phyloP scores from a whole-genome alignment of 257 asterid species.

The Plectranthus barbatus region DNA sequence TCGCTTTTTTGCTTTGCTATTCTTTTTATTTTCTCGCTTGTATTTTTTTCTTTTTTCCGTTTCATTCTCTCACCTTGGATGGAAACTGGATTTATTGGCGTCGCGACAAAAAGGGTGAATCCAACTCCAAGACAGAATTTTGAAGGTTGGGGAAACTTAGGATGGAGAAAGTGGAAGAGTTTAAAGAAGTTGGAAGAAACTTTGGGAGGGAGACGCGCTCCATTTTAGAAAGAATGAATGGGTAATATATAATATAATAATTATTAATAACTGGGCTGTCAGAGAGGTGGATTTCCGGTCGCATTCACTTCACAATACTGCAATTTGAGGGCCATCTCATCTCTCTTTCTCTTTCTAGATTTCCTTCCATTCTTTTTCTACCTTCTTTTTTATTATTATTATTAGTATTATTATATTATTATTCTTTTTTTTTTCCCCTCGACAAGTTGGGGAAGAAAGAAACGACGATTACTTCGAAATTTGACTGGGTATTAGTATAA shows the following conservation, averaged over 20 bases:
- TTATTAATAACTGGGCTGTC: neutral
- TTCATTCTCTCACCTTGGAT: neutral
- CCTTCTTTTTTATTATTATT: neutral
- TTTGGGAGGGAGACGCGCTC: constrained; percentile 8
- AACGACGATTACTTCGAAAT: neutral
- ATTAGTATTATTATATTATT: too few relatives aligned
- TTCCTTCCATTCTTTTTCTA: neutral
- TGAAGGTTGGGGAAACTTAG: constrained; percentile 4
- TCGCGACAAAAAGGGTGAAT: neutral
- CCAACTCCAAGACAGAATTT: neutral
- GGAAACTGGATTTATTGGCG: neutral
- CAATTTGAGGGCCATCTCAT: neutral
- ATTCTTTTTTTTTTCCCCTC: neutral
- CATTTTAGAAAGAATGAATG: neutral
- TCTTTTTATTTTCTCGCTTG: too few relatives aligned
- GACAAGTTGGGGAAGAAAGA: constrained; percentile 8
- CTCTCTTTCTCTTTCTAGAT: neutral
- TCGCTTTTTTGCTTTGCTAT: too few relatives aligned
- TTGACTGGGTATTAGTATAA: neutral
- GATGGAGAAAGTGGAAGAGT: constrained; percentile 9
- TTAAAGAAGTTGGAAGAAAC: constrained; percentile 4
- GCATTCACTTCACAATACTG: constrained; percentile 4
- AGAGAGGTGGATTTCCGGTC: constrained; percentile 6
- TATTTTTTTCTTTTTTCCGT: neutral
- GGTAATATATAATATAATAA: too few relatives aligned